phyloP scores from a whole-genome alignment of 352 stramenopile species.

The Globisporangium mamillatum region DNA sequence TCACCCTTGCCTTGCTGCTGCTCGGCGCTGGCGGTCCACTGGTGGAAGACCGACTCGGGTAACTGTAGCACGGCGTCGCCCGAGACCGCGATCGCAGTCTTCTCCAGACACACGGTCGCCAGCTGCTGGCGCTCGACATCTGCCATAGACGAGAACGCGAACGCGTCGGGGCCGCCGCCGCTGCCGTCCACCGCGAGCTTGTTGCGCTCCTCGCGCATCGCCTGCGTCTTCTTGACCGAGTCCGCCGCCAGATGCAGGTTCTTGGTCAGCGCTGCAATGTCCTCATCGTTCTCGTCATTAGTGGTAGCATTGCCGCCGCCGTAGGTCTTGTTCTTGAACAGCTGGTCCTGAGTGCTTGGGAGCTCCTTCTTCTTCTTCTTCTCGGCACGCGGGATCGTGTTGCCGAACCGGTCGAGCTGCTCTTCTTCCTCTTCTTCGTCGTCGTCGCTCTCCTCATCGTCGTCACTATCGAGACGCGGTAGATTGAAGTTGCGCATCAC shows the following conservation, averaged over 20 bases:
- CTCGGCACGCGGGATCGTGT: conserved; percentile 6
- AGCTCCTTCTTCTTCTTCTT: conserved; percentile 19
- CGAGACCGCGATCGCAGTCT: conserved; percentile 64
- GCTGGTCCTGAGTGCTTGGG: conserved; percentile 27
- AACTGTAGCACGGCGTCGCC: conserved; percentile 71
- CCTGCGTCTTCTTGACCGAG: conserved; percentile 62
- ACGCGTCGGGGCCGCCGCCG: conserved; percentile 24
- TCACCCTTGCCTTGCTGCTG: conserved; percentile 11
- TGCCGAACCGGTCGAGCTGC: conserved; percentile 18
- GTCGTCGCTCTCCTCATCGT: conserved; percentile 19
- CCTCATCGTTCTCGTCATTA: conserved; percentile 28
- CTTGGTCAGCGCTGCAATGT: conserved; percentile 52
- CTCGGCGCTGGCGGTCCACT: conserved; percentile 36
- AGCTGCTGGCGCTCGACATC: conserved; percentile 59
- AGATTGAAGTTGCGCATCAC: conserved; percentile 26
- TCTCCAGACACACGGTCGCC: conserved; percentile 64
- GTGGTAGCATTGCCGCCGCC: not conserved
- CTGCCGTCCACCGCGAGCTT: conserved; percentile 12
- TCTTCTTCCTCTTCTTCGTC: conserved; percentile 27
- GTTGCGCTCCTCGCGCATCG: conserved; percentile 45
- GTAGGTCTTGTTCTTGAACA: conserved; percentile 57
- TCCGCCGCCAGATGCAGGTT: conserved; percentile 51
- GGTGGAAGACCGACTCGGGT: conserved; percentile 62
- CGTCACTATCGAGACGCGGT: conserved; percentile 22
- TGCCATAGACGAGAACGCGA: conserved; percentile 67